phyloP scores from a whole-genome alignment of 2,329 filamentous ascomycete species.

The Nemania sp. region DNA sequence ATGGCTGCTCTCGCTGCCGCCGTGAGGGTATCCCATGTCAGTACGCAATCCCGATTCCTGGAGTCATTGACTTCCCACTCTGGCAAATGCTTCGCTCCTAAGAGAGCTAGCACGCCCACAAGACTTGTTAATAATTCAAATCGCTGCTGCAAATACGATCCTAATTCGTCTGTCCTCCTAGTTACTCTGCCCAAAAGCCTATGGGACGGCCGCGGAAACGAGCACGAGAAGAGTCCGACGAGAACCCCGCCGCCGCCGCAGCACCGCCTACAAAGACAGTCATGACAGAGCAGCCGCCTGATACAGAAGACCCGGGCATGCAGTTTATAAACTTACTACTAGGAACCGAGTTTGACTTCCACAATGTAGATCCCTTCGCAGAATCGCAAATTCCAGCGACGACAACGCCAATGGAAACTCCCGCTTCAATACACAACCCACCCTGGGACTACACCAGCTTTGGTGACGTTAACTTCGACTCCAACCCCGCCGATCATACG shows the following conservation, averaged over 20 bases:
- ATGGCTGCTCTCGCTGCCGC: constrained; percentile 70
- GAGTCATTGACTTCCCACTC: background rate
- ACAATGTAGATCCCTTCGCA: constrained; percentile 8
- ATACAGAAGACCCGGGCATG: constrained; percentile 47
- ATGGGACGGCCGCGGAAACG: constrained; percentile 75
- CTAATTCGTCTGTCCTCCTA: constrained; percentile 12
- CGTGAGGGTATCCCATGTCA: constrained; percentile 68
- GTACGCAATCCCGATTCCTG: constrained; percentile 18
- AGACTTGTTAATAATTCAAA: background rate
- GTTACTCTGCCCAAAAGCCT: constrained; percentile 72
- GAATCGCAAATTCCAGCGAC: background rate
- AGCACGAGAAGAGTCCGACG: constrained; percentile 50
- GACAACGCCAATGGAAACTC: background rate
- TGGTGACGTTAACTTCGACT: constrained; percentile 47
- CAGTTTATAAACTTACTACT: constrained; percentile 47
- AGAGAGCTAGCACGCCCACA: background rate
- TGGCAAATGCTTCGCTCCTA: background rate
- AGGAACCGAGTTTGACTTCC: constrained; percentile 38
- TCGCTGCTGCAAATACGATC: background rate
- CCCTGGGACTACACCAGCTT: constrained; percentile 32
- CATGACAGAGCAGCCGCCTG: constrained; percentile 46
- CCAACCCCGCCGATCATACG: constrained; percentile 34
- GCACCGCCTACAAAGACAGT: constrained; percentile 41
- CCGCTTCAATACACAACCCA: background rate
- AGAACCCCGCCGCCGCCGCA: constrained; percentile 23